Conservation (phyloP, 2,329 filamentous ascomycete species). For the Botrytis cinerea region DNA sequence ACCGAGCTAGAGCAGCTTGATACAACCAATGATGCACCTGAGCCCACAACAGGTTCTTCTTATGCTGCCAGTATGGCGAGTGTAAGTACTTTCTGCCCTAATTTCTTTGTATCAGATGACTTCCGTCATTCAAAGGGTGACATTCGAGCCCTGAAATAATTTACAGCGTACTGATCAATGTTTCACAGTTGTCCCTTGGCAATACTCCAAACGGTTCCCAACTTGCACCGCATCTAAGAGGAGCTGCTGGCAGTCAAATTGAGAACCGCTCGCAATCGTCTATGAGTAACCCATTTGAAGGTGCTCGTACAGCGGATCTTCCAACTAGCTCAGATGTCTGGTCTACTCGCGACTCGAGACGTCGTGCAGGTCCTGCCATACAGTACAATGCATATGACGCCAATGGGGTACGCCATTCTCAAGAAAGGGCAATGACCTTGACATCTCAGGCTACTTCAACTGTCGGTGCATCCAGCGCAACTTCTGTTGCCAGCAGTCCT, state of each 20-base stretch:
- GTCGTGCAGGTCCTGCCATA: slow-evolving; percentile 9
- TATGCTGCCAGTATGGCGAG: background rate
- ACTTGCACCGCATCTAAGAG: slow-evolving; percentile 18
- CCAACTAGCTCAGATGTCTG: slow-evolving; percentile 9
- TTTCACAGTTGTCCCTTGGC: background rate
- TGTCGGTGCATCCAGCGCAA: background rate
- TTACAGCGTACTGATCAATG: background rate
- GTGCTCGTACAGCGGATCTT: slow-evolving; percentile 19
- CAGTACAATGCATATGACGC: slow-evolving; percentile 29
- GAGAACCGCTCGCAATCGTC: slow-evolving; percentile 26
- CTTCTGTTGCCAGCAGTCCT: background rate
- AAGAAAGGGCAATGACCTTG: background rate
- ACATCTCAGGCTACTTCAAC: slow-evolving; percentile 3
- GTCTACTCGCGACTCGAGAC: slow-evolving; percentile 26
- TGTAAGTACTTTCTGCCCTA: background rate
- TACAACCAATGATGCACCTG: background rate
- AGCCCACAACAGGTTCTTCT: background rate
- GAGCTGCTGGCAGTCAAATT: background rate
- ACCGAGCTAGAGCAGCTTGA: background rate
- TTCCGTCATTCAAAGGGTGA: background rate
- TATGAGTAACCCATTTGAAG: slow-evolving; percentile 32
- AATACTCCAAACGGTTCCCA: background rate
- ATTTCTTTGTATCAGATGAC: background rate
- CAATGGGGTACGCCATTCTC: slow-evolving; percentile 24
- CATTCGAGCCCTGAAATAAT: background rate